Conservation (phyloP, 495 filamentous ascomycete genomes). For the Lichina pygmaea region DNA sequence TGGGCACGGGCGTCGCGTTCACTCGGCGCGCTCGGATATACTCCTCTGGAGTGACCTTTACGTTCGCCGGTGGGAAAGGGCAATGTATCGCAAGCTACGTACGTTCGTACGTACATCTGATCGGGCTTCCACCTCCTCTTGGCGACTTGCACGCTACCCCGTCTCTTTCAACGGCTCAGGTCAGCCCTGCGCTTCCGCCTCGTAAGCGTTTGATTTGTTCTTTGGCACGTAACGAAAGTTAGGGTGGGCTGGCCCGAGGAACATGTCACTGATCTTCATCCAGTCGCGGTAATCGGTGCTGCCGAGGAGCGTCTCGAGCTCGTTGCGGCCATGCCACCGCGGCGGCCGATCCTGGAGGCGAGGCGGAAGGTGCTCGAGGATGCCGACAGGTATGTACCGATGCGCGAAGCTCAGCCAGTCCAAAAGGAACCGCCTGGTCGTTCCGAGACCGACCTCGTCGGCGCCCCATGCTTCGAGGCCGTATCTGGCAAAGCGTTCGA, state of each 20-base stretch:
- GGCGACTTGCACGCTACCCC: too few species aligned
- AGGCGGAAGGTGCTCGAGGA: conserved; percentile 70
- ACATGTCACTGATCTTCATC: conserved; percentile 99
- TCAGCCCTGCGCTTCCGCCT: conserved; percentile 32
- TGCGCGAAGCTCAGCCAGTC: conserved; percentile 86
- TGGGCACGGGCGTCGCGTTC: too few species aligned
- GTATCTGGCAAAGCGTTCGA: conserved; percentile 72
- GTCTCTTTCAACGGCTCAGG: too few species aligned
- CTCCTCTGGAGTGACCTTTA: too few species aligned
- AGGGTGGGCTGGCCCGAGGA: conserved; percentile 68
- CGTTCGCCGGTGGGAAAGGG: too few species aligned
- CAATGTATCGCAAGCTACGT: too few species aligned
- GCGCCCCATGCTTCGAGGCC: conserved; percentile 85
- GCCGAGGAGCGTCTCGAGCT: conserved; percentile 70
- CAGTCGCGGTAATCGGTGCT: conserved; percentile 86
- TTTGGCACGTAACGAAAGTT: conserved; percentile 94
- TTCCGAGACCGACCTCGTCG: conserved; percentile 76
- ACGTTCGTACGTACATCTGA: too few species aligned
- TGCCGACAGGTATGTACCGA: conserved; percentile 71
- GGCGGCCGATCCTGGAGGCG: conserved; percentile 70
- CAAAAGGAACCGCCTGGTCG: conserved; percentile 66
- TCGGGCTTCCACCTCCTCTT: too few species aligned
- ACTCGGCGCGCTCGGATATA: too few species aligned
- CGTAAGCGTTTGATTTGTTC: conserved; percentile 77
- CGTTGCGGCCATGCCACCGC: conserved; percentile 54